Evolutionary conservation across 495 filamentous ascomycete species (phyloP).

Genomic region (Chaetomium tenue): DNA sequence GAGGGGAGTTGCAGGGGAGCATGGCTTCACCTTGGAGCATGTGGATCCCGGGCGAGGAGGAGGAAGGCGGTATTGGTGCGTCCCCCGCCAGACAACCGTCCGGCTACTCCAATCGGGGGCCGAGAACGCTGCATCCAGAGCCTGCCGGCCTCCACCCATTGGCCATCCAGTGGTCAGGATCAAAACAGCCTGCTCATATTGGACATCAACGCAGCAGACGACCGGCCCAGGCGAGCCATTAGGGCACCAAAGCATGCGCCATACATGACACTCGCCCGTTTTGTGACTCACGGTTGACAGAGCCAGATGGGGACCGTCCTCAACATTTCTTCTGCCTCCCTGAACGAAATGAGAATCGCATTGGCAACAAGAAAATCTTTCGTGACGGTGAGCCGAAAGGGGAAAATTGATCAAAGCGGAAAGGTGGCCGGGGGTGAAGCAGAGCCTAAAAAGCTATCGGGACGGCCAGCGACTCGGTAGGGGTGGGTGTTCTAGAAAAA

Average conservation of each 20-base stretch:
- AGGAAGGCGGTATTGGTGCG: conserved; percentile 24
- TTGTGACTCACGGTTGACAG: conserved; percentile 39
- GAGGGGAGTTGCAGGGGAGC: conserved; percentile 2
- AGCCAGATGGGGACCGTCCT: conserved; percentile 19
- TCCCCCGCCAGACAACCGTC: conserved; percentile 14
- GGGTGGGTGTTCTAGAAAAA: conserved; percentile 41
- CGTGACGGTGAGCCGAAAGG: conserved; percentile 34
- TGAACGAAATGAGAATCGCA: conserved; percentile 35
- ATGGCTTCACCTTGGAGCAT: conserved; percentile 22
- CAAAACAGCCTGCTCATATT: conserved; percentile 42
- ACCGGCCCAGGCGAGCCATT: conserved; percentile 30
- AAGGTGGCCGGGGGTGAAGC: conserved; percentile 19
- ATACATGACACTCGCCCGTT: conserved; percentile 32
- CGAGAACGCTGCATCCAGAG: conserved; percentile 37
- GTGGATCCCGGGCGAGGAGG: conserved; percentile 17
- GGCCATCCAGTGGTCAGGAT: conserved; percentile 37
- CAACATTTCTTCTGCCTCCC: conserved; percentile 21
- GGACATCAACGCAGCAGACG: conserved; percentile 50
- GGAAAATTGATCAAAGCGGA: conserved; percentile 33
- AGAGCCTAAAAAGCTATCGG: conserved; percentile 26
- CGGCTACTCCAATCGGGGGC: conserved; percentile 39
- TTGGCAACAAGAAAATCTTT: conserved; percentile 34
- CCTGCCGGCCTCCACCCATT: conserved; percentile 36
- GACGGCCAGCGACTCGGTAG: conserved; percentile 17
- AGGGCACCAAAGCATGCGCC: conserved; percentile 42